Base-by-base conservation (phyloP, 169 alveolate genomes). In the Theileria sp. region DNA sequence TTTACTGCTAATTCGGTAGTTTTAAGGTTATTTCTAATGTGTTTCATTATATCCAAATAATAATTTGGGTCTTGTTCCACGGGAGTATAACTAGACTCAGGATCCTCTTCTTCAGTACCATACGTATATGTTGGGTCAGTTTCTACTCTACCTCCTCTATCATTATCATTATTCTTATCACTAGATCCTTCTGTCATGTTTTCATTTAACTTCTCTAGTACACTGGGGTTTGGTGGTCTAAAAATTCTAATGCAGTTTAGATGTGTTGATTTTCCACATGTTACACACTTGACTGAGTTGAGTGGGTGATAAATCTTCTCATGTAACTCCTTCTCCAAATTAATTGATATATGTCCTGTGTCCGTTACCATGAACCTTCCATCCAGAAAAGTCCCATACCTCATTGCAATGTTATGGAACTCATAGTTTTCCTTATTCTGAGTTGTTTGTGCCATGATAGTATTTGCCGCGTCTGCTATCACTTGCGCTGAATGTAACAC, bases 171-270 rank as follows among this genome's bases (percentile, higher is more conserved):
- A 70, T 38, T 25, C 72, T 51, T 69, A 81, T 75, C 38, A 34
- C 36, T 5, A 32, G 36, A 32, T 32, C 5, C 36, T 32, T 5
- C 72, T 26, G 76, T 62, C 28, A 64, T 69, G 25, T 74, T 67
- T 44, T 26, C 82, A 69, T 81, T 73, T 74, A 81, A 67, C 69
- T 75, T 21, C 60, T 50, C 17, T 65, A 36, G 51, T 77, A 66
- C 34, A 58, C 49, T 36, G 62, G 54, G 54, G 19, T 15, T 74
- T 23, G 64, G 34, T 34, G 80, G 72, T 25, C 32, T 51, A 7
- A 62, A 0, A 10, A 58, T n/a, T 49, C 44, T 74, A 28, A 74
- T 28, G 54, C 80, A 74, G 30, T 54, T 74, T 36, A 74, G 44
- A 30, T 74, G 80, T 19, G 72, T 17, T 44, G 61, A 30, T 32